Evolutionary conservation across 1,139 yeast species (phyloP).

Genomic region (Kodamaea alishanica): DNA sequence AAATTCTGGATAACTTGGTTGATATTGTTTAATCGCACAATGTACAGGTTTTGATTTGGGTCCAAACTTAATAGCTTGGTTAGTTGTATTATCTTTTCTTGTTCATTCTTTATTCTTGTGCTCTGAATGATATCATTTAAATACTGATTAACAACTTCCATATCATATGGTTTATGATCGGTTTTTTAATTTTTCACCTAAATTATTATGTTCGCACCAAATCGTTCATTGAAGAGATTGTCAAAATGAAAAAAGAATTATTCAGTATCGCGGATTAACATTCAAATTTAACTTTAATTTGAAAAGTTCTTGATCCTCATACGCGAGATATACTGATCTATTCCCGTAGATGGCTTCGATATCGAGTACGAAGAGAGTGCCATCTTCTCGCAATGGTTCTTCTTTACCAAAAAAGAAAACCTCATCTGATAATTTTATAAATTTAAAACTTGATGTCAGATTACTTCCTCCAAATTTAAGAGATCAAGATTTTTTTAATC

Average conservation of each 20-base stretch:
- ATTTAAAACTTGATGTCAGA: conserved; percentile 26
- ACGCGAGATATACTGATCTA: too few relatives aligned
- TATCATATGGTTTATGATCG: conserved; percentile 1
- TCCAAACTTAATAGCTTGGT: conserved; percentile 10
- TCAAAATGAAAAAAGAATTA: too few relatives aligned
- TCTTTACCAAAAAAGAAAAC: neutral
- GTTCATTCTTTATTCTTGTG: conserved; percentile 8
- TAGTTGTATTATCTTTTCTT: conserved; percentile 10
- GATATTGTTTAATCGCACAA: conserved; percentile 9
- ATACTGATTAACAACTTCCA: conserved; percentile 11
- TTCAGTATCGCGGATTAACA: neutral
- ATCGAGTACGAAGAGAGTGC: conserved; percentile 3
- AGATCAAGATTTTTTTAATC: conserved; percentile 22
- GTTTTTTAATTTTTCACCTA: neutral
- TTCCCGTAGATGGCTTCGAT: conserved; percentile 2
- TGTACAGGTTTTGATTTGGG: conserved; percentile 12
- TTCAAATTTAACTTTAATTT: neutral
- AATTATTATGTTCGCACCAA: too few relatives aligned
- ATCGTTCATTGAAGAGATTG: too few relatives aligned
- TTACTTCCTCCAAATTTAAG: conserved; percentile 33
- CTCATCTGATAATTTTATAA: conserved; percentile 1
- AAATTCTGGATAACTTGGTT: conserved; percentile 2
- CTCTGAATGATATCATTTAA: conserved; percentile 9
- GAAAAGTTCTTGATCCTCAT: conserved; percentile 1
- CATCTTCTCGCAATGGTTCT: conserved; percentile 1